Evolutionary conservation across 1,139 yeast genomes (phyloP), one percentile per base, ranked within the genome.

Genomic region (Geotrichum carabidarum): DNA sequence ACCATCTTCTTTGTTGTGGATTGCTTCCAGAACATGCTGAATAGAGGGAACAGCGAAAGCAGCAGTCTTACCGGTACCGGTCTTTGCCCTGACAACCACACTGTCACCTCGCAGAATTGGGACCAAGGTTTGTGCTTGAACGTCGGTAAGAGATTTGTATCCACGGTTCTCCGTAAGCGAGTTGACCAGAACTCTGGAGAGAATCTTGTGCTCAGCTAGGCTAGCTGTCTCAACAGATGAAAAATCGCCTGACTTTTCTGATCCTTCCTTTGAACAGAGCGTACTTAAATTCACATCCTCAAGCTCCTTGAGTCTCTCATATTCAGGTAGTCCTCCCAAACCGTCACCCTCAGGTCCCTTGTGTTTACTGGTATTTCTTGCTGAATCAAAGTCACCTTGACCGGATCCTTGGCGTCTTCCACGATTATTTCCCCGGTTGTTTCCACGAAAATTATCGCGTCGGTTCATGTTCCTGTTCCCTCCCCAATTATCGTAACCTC

Each of bases 51-150:
- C 75, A 58, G 90, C 81, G 68, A 88, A 91, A 0, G 96, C 95
- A 57, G 87, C 80, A 0, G 97, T 91, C 69, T 91, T 91, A 65
- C 97, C 98, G 0, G 97, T 90, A 66, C 97, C 98, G 4, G 98
- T 91, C 68, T 88, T 88, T 37, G 97, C 97, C 62, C 95, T 78
- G 38, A 88, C 93, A 30, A 90, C 90, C 54, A 89, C 75, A 60
- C 94, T 69, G 40, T 80, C 77, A 41, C 74, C 71, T 22, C 77
- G 67, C 54, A 88, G 72, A 57, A 85, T 79, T 8, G 94, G 94
- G 54, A 80, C 73, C 49, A 90, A 74, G 5, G 95, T 78, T 62
- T 79, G 77, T 55, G 84, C 83, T 69, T 90, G 98, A 17, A 89
- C 96, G 1, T 87, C 82, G 0, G 97, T 88, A 63, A 90, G 59